Evolutionary conservation across 2,329 filamentous ascomycete genomes (phyloP).

Genomic region (Colletotrichum chrysophilum): DNA sequence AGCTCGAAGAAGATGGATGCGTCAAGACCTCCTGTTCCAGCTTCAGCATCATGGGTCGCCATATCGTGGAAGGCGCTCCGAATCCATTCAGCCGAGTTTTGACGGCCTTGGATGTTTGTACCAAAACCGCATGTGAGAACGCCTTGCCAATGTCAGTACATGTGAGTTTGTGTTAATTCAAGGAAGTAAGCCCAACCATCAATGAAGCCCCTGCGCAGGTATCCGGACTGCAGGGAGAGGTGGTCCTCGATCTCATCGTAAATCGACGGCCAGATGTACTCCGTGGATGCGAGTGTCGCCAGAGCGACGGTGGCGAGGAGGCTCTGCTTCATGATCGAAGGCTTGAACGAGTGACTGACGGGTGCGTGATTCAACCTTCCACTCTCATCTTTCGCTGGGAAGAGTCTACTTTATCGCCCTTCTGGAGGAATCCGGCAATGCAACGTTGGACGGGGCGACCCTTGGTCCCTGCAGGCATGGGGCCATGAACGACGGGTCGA

Average conservation of each 20-base stretch:
- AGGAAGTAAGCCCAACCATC: not conserved
- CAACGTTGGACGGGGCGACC: slow-evolving; percentile 6
- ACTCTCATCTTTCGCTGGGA: not conserved
- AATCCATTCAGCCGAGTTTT: slow-evolving; percentile 31
- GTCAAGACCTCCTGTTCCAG: slow-evolving; percentile 28
- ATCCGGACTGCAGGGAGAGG: slow-evolving; percentile 17
- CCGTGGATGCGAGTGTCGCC: not conserved
- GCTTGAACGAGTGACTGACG: not conserved
- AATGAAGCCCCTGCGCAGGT: slow-evolving; percentile 14
- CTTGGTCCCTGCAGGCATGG: slow-evolving; percentile 2
- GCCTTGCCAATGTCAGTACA: slow-evolving; percentile 4
- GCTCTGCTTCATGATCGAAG: slow-evolving; percentile 5
- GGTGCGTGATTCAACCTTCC: not conserved
- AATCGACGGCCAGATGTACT: slow-evolving; percentile 17
- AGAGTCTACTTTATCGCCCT: not conserved
- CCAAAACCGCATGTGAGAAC: slow-evolving; percentile 24
- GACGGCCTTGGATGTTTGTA: slow-evolving; percentile 13
- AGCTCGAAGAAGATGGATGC: slow-evolving; percentile 30
- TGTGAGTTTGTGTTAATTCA: not conserved
- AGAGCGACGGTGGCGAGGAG: not conserved
- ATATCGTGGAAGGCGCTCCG: slow-evolving; percentile 30
- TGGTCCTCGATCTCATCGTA: slow-evolving; percentile 23
- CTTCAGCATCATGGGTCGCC: slow-evolving; percentile 25
- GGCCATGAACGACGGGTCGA: not conserved
- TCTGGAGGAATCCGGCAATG: not conserved